Conservation (phyloP, 2,329 filamentous ascomycete genomes). For the Aureobasidium sp. region DNA sequence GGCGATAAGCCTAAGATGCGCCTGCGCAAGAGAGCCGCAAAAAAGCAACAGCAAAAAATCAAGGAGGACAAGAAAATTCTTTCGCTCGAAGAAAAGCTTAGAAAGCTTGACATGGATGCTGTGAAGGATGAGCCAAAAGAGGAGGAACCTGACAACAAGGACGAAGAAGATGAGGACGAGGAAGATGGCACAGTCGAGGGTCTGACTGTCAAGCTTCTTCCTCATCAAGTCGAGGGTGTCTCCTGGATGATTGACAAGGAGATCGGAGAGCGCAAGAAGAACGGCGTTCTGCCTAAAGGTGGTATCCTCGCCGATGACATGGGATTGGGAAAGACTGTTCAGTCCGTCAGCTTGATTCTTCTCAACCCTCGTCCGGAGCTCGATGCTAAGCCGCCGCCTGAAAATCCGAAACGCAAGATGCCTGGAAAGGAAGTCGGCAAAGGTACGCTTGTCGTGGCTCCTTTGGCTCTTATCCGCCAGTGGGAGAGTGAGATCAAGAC, state of each 20-base stretch:
- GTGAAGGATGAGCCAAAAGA: conserved; percentile 44
- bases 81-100: conserved; percentile 38
- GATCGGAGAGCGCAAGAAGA: conserved; percentile 74
- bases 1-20: conserved; percentile 48
- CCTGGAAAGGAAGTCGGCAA: conserved; percentile 59
- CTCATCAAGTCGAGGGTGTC: conserved; percentile 90
- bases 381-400: conserved; percentile 45
- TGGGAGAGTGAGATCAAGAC: conserved; percentile 92
- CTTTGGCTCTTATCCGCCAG: conserved; percentile 88
- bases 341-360: conserved; percentile 83
- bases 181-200: conserved; percentile 66
- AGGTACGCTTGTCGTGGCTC: conserved; percentile 84
- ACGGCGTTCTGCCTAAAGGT: conserved; percentile 72
- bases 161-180: conserved; percentile 41
- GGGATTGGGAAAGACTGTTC: conserved; percentile 93
- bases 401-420: conserved; percentile 58
- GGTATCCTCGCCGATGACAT: conserved; percentile 96
- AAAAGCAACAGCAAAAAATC: conserved; percentile 22
- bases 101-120: conserved; percentile 41
- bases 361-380: conserved; percentile 60
- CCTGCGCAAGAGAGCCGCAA: conserved; percentile 40
- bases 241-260: conserved; percentile 95
- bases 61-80: conserved; percentile 30
- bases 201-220: conserved; percentile 78
- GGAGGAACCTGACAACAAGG: conserved; percentile 19